Evolutionary conservation across 768 basidiomycete genomes (phyloP).

Genomic region (Termitomyces sp.): DNA sequence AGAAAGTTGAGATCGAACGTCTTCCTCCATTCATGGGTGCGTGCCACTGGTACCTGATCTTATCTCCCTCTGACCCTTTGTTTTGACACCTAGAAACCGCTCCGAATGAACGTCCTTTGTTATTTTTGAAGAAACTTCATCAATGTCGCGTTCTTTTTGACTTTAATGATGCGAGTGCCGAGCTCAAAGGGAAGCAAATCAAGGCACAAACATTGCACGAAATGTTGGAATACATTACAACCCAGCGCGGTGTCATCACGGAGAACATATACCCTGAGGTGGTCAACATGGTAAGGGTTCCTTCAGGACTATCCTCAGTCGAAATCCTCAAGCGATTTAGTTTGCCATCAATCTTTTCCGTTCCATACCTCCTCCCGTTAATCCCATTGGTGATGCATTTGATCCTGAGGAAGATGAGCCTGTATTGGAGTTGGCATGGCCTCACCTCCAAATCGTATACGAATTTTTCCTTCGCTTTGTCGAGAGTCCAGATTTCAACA

Average conservation of each 20-base stretch:
- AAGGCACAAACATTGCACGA: conserved; percentile 97
- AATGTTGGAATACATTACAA: conserved; percentile 99
- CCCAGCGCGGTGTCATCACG: conserved; percentile 92
- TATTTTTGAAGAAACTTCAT: conserved; percentile 92
- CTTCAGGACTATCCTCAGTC: conserved; percentile 5
- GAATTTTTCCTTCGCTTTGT: conserved; percentile 99
- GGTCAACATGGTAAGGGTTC: conserved; percentile 82
- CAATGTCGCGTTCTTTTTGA: conserved; percentile 98
- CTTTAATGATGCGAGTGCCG: conserved; percentile 95
- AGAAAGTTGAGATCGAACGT: conserved; percentile 94
- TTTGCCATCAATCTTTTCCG: conserved; percentile 98
- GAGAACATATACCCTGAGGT: conserved; percentile 99
- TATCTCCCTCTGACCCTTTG: conserved; percentile 4
- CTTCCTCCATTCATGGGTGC: conserved; percentile 86
- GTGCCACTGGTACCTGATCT: conserved; percentile 21
- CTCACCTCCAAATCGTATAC: conserved; percentile 98
- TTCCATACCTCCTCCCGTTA: conserved; percentile 98
- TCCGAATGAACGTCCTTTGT: conserved; percentile 78
- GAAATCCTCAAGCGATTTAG: conserved; percentile 35
- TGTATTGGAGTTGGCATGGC: conserved; percentile 98
- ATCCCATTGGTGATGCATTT: conserved; percentile 96
- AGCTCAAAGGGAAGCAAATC: conserved; percentile 96
- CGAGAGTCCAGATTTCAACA: conserved; percentile 97
- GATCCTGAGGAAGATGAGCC: conserved; percentile 99
- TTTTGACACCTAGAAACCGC: conserved; percentile 67